Conservation (phyloP, 2,329 filamentous ascomycete genomes). For the Atkinsonella hypoxylon region DNA sequence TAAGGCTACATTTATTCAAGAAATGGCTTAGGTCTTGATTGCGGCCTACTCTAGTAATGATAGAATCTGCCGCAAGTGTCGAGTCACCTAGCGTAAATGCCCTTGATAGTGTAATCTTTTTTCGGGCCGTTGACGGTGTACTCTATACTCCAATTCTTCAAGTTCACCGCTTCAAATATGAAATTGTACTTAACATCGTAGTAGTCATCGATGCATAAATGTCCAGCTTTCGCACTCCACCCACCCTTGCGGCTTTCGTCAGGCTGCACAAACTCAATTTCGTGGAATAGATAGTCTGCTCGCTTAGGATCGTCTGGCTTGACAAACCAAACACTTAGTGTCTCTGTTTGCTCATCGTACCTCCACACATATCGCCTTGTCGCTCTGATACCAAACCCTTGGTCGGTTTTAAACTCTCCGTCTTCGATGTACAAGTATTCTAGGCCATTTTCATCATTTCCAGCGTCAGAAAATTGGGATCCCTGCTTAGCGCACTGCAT, state of each 20-base stretch:
- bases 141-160: conserved; percentile 46
- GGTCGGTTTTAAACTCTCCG: conserved; percentile 48
- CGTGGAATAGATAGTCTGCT: conserved; percentile 65
- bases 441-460: conserved; percentile 24
- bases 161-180: conserved; percentile 41
- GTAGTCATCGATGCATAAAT: conserved; percentile 59
- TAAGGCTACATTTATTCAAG: not conserved
- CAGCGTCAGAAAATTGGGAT: not conserved
- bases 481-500: conserved; percentile 20
- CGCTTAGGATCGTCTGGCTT: conserved; percentile 47
- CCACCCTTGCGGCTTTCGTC: conserved; percentile 23
- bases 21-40: not conserved
- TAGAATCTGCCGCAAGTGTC: too few species aligned
- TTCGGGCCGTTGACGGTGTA: conserved; percentile 60
- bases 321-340: conserved; percentile 62
- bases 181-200: conserved; percentile 63
- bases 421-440: conserved; percentile 62
- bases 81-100: conserved; percentile 33
- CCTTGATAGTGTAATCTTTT: conserved; percentile 58
- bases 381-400: conserved; percentile 45
- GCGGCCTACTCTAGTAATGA: not conserved
- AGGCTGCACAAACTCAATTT: conserved; percentile 47
- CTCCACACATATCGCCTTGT: conserved; percentile 61
- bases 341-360: conserved; percentile 48
- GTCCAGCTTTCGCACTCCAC: conserved; percentile 54